Evolutionary conservation across 495 filamentous ascomycete genomes (phyloP).

Genomic region (Corynascus novoguineensis): DNA sequence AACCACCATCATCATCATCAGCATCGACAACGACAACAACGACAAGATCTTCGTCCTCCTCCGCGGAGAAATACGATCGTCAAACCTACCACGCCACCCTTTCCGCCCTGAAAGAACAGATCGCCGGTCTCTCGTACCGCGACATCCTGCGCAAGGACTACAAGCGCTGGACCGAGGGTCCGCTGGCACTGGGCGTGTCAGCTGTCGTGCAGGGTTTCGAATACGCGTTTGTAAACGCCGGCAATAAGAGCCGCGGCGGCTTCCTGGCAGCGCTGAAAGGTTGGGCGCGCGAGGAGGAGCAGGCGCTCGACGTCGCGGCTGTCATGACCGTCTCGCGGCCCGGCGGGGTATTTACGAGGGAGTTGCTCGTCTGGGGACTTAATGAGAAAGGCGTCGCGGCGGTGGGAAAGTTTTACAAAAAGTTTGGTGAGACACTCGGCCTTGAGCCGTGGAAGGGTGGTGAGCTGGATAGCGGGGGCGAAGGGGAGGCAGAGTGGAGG

Average conservation of each 20-base stretch:
- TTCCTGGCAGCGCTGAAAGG: conserved; percentile 32
- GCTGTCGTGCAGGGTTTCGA: conserved; percentile 62
- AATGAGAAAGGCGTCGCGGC: conserved; percentile 40
- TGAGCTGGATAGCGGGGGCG: conserved; percentile 40
- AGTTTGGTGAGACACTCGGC: conserved; percentile 45
- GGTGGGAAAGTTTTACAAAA: conserved; percentile 49
- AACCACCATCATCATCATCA: no score
- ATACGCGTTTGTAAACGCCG: conserved; percentile 53
- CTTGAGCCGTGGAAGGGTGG: conserved; percentile 52
- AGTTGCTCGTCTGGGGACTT: conserved; percentile 67
- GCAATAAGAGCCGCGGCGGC: conserved; percentile 21
- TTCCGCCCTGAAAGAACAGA: conserved; percentile 61
- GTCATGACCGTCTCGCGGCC: conserved; percentile 71
- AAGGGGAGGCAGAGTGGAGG: conserved; percentile 37
- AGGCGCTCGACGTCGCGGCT: conserved; percentile 57
- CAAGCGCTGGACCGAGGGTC: conserved; percentile 73
- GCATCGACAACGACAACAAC: neutral
- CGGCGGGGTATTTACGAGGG: conserved; percentile 56
- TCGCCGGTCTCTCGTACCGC: conserved; percentile 58
- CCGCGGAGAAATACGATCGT: conserved; percentile 4
- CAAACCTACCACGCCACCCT: conserved; percentile 58
- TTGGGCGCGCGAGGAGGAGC: conserved; percentile 55
- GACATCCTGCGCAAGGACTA: conserved; percentile 89
- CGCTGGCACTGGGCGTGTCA: conserved; percentile 64
- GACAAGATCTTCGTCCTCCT: neutral